Evolutionary conservation across 1,284 basidiomycete genomes (phyloP).

Genomic region (Melampsora larici-populina): DNA sequence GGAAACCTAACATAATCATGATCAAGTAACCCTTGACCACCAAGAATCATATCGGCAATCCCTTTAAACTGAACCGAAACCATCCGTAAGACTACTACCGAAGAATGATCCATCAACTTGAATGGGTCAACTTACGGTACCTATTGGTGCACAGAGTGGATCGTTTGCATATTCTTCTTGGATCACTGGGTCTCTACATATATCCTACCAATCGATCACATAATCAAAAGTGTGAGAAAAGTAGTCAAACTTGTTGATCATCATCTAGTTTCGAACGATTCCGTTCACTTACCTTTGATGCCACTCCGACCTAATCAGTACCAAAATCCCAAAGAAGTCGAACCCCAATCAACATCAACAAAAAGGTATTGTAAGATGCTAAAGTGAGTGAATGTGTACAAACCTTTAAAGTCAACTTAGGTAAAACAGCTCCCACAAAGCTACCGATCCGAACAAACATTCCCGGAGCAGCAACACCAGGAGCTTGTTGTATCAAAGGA

Average conservation of each 20-base stretch:
- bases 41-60: conserved; percentile 52
- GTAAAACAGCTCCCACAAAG: conserved; percentile 46
- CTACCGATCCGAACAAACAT: conserved; percentile 45
- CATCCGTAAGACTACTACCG: too few relatives aligned
- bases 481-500: conserved; percentile 52
- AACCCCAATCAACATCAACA: conserved; percentile 41
- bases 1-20: conserved; percentile 52
- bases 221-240: too few relatives aligned
- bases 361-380: conserved; percentile 48
- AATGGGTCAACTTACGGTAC: conserved; percentile 49
- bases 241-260: background rate
- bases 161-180: conserved; percentile 48
- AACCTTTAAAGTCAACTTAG: conserved; percentile 37
- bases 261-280: background rate
- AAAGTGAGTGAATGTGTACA: conserved; percentile 35
- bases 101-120: too few relatives aligned
- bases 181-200: conserved; percentile 47
- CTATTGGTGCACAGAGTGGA: conserved; percentile 49
- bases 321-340: conserved; percentile 4
- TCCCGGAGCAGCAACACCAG: conserved; percentile 38
- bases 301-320: conserved; percentile 44
- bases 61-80: conserved; percentile 51
- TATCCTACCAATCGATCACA: conserved; percentile 43
- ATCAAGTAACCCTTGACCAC: conserved; percentile 50
- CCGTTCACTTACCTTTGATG: conserved; percentile 1